Evolutionary conservation across 2,329 filamentous ascomycete genomes (phyloP).

Genomic region (Fusarium nygamai): DNA sequence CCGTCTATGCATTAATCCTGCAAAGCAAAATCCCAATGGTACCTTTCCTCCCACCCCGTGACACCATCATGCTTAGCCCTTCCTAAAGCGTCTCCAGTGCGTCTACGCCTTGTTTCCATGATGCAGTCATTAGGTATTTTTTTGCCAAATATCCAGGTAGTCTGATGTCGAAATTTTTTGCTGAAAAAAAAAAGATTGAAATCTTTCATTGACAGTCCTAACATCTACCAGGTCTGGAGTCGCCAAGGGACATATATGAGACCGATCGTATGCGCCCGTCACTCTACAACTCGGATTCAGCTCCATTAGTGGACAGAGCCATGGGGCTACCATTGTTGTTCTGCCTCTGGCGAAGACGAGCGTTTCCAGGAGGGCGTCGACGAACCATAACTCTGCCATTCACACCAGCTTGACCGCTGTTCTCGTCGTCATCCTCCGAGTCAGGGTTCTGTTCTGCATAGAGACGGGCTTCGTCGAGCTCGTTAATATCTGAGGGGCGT

Average conservation of each 20-base stretch:
- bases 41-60: constrained; percentile 11
- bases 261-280: constrained; percentile 6
- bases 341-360: constrained; percentile 55
- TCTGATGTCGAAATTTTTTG: not conserved
- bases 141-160: constrained; percentile 15
- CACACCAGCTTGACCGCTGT: constrained; percentile 54
- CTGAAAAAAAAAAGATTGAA: not conserved
- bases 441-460: constrained; percentile 65
- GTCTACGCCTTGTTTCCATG: constrained; percentile 11
- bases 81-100: constrained; percentile 7
- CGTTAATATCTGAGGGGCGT: constrained; percentile 80
- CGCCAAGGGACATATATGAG: not conserved
- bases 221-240: not conserved
- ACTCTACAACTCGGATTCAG: constrained; percentile 64
- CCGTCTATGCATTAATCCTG: constrained; percentile 48
- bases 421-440: constrained; percentile 67
- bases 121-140: not conserved
- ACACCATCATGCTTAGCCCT: constrained; percentile 7
- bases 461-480: constrained; percentile 81
- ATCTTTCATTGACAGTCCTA: not conserved
- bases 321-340: constrained; percentile 66
- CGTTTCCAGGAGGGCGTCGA: constrained; percentile 55
- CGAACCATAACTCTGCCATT: constrained; percentile 55
- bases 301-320: constrained; percentile 65
- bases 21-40: constrained; percentile 30